Percentiles rank a stretch among this genome's conserved stretches.
Evolutionary conservation across 2,329 filamentous ascomycete genomes (phyloP).

Genomic region (Teratosphaeria viscida): DNA sequence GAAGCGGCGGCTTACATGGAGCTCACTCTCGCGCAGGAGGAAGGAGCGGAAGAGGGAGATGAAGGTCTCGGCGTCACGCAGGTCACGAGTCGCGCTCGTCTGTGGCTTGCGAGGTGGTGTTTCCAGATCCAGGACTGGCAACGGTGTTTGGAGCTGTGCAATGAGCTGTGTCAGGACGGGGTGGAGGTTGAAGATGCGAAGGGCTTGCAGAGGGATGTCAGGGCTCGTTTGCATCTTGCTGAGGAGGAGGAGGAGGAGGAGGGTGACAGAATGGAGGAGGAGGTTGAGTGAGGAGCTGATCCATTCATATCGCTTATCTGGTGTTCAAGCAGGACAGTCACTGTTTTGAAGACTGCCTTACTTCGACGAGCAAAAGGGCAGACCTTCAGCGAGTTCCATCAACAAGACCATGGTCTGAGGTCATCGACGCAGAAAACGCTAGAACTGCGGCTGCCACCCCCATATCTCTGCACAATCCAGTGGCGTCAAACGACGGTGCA

Average conservation of each 20-base stretch:
- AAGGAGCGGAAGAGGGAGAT: slow-evolving; percentile 45
- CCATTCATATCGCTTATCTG: too few relatives aligned
- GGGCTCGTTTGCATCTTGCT: slow-evolving; percentile 52
- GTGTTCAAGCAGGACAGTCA: too few relatives aligned
- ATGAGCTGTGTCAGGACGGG: slow-evolving; percentile 89
- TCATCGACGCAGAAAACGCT: too few relatives aligned
- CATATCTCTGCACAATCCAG: too few relatives aligned
- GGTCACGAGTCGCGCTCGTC: slow-evolving; percentile 80
- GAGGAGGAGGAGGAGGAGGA: slow-evolving; percentile 6
- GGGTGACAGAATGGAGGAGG: not conserved
- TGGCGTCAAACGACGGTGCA: not conserved
- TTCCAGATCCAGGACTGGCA: slow-evolving; percentile 65
- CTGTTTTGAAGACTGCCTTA: too few relatives aligned
- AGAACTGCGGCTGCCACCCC: too few relatives aligned
- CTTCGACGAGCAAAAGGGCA: too few relatives aligned
- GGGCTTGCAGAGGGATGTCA: slow-evolving; percentile 75
- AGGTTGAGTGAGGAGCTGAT: too few relatives aligned
- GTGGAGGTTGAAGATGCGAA: slow-evolving; percentile 96
- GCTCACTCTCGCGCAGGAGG: slow-evolving; percentile 83
- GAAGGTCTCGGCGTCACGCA: slow-evolving; percentile 72
- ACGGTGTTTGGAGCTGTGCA: slow-evolving; percentile 69
- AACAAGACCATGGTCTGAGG: too few relatives aligned
- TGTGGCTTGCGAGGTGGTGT: slow-evolving; percentile 84
- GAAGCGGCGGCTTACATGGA: slow-evolving; percentile 94
- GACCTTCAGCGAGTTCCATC: too few relatives aligned